These are phyloP conservation scores for Cymbopogon flexuosus DNA, from an alignment of 202 grass and related monocot species.

Conservation along the genomic window DNA sequence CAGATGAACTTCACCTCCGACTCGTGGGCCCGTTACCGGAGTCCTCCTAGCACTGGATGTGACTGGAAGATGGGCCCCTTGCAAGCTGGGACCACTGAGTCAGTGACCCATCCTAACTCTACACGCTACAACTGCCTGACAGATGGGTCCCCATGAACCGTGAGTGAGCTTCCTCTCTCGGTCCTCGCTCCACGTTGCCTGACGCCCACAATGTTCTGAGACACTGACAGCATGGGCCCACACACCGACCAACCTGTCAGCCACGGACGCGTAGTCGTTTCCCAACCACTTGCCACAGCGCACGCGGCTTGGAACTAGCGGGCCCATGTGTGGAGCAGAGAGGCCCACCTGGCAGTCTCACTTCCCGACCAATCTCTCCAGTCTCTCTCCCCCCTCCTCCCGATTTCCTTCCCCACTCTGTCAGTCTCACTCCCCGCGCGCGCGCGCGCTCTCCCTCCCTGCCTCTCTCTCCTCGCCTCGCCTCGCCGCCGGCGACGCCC, in stretches of 20 bases:
- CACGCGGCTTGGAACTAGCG: constrained; percentile 18
- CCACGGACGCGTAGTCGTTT: not conserved
- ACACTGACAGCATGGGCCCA: not conserved
- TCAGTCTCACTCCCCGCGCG: constrained; percentile 20
- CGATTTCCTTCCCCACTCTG: not conserved
- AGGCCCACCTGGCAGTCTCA: constrained; percentile 24
- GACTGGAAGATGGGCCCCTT: not conserved
- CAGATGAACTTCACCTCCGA: not conserved
- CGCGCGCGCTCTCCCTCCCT: not conserved
- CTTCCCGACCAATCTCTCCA: not conserved
- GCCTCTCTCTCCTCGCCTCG: not conserved
- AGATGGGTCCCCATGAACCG: not conserved
- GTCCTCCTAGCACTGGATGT: not conserved
- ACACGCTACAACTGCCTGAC: not conserved
- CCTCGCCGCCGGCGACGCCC: constrained; percentile 30
- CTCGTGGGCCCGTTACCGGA: not conserved
- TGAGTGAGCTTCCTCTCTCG: not conserved
- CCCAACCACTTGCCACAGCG: not conserved
- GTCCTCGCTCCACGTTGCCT: not conserved
- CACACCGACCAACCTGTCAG: constrained; percentile 22
- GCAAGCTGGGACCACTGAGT: not conserved
- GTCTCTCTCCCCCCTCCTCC: not conserved
- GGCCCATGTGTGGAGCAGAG: not conserved
- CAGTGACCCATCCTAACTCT: not conserved
- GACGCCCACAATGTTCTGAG: not conserved